These are phyloP conservation scores for Fonsecaea pedrosoi DNA, from an alignment of 2,329 filamentous ascomycete genomes.

Conservation along the genomic window DNA sequence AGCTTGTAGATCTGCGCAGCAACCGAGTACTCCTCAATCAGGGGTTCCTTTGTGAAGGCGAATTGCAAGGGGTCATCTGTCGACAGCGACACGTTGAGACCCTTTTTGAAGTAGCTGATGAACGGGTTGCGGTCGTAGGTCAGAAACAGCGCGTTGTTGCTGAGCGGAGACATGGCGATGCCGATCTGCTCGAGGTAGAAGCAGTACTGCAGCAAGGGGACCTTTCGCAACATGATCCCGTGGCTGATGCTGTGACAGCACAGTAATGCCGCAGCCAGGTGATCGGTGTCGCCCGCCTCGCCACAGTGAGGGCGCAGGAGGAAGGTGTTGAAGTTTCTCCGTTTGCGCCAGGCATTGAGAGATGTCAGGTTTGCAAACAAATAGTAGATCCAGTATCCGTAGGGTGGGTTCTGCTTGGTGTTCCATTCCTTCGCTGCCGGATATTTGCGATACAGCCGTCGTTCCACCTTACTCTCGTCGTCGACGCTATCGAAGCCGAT, in stretches of 20 bases:
- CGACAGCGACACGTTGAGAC: slow-evolving; percentile 92
- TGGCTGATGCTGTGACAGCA: slow-evolving; percentile 98
- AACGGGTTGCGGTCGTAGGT: slow-evolving; percentile 98
- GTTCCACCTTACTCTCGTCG: slow-evolving; percentile 95
- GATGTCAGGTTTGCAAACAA: slow-evolving; percentile 93
- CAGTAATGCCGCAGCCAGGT: slow-evolving; percentile 86
- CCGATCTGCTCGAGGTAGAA: slow-evolving; percentile 99
- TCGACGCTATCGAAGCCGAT: slow-evolving; percentile 98
- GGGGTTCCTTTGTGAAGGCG: slow-evolving; percentile 95
- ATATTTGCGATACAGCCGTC: slow-evolving; percentile 93
- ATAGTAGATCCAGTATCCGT: slow-evolving; percentile 99
- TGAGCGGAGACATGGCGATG: slow-evolving; percentile 98
- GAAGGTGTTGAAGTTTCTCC: slow-evolving; percentile 94
- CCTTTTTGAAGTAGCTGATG: slow-evolving; percentile 91
- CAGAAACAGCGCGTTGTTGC: slow-evolving; percentile 95
- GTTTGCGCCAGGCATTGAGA: slow-evolving; percentile 88
- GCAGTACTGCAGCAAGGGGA: slow-evolving; percentile 92
- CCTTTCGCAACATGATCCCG: slow-evolving; percentile 88
- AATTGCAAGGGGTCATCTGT: slow-evolving; percentile 98
- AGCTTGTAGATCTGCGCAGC: slow-evolving; percentile 99
- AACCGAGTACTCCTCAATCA: slow-evolving; percentile 98
- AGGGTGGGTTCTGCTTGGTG: slow-evolving; percentile 93
- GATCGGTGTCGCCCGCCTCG: slow-evolving; percentile 95
- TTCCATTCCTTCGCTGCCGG: slow-evolving; percentile 88
- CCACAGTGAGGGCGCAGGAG: slow-evolving; percentile 91